A percentile compares a stretch with the other conserved stretches of the same genome.
Evolutionary conservation across 768 basidiomycete genomes (phyloP).

Genomic region (Hypholoma fasciculare): DNA sequence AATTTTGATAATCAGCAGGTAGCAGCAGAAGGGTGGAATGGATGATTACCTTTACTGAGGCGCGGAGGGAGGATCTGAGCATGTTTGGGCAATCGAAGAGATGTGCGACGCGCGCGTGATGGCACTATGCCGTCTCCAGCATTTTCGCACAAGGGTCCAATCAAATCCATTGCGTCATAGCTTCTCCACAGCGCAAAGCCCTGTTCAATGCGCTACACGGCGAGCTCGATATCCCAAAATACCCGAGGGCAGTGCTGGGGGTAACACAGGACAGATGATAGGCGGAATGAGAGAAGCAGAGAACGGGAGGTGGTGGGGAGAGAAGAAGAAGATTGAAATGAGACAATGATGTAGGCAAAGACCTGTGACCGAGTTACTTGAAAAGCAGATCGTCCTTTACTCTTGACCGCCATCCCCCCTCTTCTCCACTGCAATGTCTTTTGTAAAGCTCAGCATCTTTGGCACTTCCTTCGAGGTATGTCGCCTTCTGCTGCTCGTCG

Average conservation of each 20-base stretch:
- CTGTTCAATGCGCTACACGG: neutral
- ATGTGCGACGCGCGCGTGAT: slow-evolving; percentile 5
- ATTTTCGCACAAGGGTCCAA: slow-evolving; percentile 14
- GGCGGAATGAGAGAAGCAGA: neutral
- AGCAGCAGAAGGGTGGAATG: neutral
- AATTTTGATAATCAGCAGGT: neutral
- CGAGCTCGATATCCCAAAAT: neutral
- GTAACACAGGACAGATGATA: neutral
- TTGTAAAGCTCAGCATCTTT: slow-evolving; percentile 98
- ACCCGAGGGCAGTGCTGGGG: neutral
- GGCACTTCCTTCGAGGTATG: slow-evolving; percentile 94
- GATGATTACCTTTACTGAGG: slow-evolving; percentile 39
- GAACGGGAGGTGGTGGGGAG: neutral
- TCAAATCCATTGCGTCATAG: slow-evolving; percentile 18
- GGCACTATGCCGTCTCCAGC: neutral
- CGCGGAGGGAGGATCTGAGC: slow-evolving; percentile 38
- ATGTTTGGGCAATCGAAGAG: slow-evolving; percentile 27
- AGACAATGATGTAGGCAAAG: slow-evolving; percentile 4
- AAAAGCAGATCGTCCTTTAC: slow-evolving; percentile 7
- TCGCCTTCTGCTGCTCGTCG: slow-evolving; percentile 15
- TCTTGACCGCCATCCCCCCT: slow-evolving; percentile 6
- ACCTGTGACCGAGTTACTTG: slow-evolving; percentile 5
- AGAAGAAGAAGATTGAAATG: neutral
- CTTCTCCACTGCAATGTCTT: slow-evolving; percentile 55
- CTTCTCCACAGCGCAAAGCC: slow-evolving; percentile 8